These are phyloP conservation scores for Alternaria triticina DNA, from an alignment of 2,329 filamentous ascomycete genomes.

Conservation along the genomic window DNA sequence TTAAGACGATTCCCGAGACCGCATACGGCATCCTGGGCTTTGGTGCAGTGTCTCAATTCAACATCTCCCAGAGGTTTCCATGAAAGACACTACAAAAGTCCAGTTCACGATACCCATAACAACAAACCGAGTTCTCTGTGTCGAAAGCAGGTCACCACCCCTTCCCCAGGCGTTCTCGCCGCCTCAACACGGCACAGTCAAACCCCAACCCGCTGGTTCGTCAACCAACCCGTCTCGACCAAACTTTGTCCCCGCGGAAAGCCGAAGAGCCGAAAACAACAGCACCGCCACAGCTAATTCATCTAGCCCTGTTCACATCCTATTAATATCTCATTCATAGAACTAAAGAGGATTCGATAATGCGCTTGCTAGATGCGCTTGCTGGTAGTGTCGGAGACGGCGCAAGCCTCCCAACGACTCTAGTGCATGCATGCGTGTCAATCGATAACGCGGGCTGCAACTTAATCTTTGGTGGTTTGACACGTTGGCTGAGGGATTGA, in stretches of 20 bases:
- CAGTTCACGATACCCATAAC: not conserved
- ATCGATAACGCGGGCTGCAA: not conserved
- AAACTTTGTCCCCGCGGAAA: not conserved
- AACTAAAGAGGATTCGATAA: not conserved
- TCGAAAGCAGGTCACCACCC: not conserved
- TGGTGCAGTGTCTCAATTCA: not conserved
- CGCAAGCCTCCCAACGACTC: not conserved
- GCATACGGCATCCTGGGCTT: not conserved
- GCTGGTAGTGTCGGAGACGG: not conserved
- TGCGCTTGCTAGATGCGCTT: not conserved
- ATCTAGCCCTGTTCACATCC: not conserved
- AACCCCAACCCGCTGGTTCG: not conserved
- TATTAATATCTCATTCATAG: not conserved
- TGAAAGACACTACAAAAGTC: not conserved
- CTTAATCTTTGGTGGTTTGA: not conserved
- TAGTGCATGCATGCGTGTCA: conserved; percentile 1
- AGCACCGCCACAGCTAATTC: not conserved
- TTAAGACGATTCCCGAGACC: not conserved
- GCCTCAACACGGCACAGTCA: not conserved
- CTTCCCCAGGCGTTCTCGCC: not conserved
- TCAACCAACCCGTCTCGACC: not conserved
- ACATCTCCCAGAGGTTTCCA: not conserved
- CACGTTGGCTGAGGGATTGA: not conserved
- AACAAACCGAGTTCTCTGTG: not conserved
- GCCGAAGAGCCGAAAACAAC: not conserved